A percentile compares a stretch with the other conserved stretches of the same genome.
These are phyloP conservation scores for Scheffersomyces ergatensis DNA, from an alignment of 805 yeast genomes.

Conservation along the genomic window DNA sequence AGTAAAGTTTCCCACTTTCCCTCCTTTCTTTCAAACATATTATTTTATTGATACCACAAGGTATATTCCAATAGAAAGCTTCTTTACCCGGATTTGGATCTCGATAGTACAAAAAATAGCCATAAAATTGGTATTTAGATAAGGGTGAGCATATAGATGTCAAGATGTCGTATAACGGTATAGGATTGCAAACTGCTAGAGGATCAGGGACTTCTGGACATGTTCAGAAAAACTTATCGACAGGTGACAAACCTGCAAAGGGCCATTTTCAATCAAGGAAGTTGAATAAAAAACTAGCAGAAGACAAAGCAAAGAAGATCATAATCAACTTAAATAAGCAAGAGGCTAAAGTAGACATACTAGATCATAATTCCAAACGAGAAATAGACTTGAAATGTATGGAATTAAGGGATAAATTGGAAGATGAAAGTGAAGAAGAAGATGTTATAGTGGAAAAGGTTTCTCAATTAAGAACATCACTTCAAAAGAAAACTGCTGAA, in stretches of 20 bases:
- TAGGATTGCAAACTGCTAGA: slow-evolving; percentile 54
- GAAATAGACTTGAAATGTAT: slow-evolving; percentile 44
- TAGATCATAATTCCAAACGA: slow-evolving; percentile 34
- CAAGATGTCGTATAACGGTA: slow-evolving; percentile 62
- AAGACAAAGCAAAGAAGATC: slow-evolving; percentile 12
- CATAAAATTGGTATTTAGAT: too few relatives aligned
- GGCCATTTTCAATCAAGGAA: slow-evolving; percentile 40
- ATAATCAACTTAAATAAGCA: slow-evolving; percentile 12
- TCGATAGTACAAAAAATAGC: too few relatives aligned
- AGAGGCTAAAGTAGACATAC: slow-evolving; percentile 20
- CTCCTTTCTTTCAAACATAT: too few relatives aligned
- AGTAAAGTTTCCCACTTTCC: too few relatives aligned
- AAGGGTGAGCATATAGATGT: too few relatives aligned
- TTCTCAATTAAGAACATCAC: neutral
- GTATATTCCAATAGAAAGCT: too few relatives aligned
- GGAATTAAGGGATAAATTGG: slow-evolving; percentile 51
- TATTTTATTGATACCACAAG: too few relatives aligned
- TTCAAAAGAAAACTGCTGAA: neutral
- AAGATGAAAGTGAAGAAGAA: slow-evolving; percentile 43
- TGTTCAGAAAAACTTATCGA: slow-evolving; percentile 46
- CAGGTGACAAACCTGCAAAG: slow-evolving; percentile 5
- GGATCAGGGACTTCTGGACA: slow-evolving; percentile 67
- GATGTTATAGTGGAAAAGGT: neutral
- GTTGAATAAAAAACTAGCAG: slow-evolving; percentile 14
- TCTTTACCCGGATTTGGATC: too few relatives aligned